Base-by-base conservation (phyloP, 2,329 filamentous ascomycete species). In the Fusarium robinianum region DNA sequence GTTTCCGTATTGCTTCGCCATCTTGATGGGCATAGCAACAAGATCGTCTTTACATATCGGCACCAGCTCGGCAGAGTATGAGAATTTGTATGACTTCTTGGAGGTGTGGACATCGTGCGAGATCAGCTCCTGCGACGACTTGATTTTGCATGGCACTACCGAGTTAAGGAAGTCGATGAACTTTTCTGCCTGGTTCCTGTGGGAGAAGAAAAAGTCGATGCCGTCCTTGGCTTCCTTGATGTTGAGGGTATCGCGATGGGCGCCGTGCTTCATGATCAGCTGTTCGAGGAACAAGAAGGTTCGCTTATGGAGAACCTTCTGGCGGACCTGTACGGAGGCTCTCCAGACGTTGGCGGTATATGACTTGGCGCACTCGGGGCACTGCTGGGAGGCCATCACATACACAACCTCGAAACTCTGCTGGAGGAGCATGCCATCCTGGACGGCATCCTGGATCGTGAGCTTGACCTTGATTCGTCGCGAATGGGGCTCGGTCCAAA, bases 401-500 rank as follows among this genome's bases (percentile, higher is more conserved):
- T 92, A 99, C 67, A 95, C 83, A 12, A 97, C 90, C 72, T 97
- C 92, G 66, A 99, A 96, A 36, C 84, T 87, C 71, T 99, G 94
- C 71, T 99, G 94, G 61, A 99, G 75, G 43, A 85, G 68, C 31
- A 84, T 77, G 17, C 81, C 81, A 41, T 83, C 80, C 37, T 78
- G 78, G 2, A 84, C 80, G 15, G 76, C 70, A 48, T 83, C 80
- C 64, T 97, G 94, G 33, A 97, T 85, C 1, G 94, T 97, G 68
- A 99, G 85, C 75, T 96, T 96, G 68, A 97, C 85, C 72, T 91
- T 95, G 54, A 97, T 80, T 66, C 94, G 79, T 64, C 90, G 80
- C 61, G 91, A 96, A 73, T 99, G 94, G 8, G 94, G 92, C 70
- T 99, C 94, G 1, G 94, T 99, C 94, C 94, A 99, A 65, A 97